phyloP scores from a whole-genome alignment of 495 filamentous ascomycete genomes.

The Aeminium ludgeri region DNA sequence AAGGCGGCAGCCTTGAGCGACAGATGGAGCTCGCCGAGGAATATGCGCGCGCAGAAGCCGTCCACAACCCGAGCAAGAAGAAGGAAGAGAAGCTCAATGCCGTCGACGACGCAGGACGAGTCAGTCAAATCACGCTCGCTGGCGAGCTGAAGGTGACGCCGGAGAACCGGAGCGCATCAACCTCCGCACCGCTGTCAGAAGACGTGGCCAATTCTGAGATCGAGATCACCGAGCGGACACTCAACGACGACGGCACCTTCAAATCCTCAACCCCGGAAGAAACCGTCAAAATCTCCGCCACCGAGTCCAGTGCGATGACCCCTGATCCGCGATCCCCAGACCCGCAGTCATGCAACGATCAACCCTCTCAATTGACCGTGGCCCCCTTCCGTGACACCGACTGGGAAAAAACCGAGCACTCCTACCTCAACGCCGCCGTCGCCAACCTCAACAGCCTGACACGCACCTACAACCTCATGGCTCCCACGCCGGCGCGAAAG shows the following conservation, averaged over 20 bases:
- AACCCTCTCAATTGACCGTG: constrained; percentile 5
- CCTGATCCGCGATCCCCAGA: not conserved
- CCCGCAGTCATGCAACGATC: not conserved
- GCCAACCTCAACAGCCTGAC: constrained; percentile 62
- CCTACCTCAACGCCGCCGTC: constrained; percentile 67
- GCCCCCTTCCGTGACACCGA: constrained; percentile 45
- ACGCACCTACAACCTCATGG: constrained; percentile 87
- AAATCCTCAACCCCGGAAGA: not conserved
- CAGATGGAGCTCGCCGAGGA: constrained; percentile 56
- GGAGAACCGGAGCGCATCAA: not conserved
- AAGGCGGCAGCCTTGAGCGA: constrained; percentile 58
- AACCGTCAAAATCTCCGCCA: not conserved
- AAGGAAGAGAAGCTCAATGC: constrained; percentile 34
- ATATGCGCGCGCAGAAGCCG: constrained; percentile 58
- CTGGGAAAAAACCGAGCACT: constrained; percentile 52
- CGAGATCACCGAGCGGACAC: constrained; percentile 12
- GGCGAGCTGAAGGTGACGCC: constrained; percentile 21
- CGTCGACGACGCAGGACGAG: constrained; percentile 24
- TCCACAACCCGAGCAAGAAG: constrained; percentile 27
- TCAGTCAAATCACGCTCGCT: constrained; percentile 31
- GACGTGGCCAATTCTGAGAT: constrained; percentile 5
- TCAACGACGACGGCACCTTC: constrained; percentile 10
- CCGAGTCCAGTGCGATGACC: not conserved
- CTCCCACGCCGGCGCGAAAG: constrained; percentile 80
- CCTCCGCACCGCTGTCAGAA: not conserved